These are phyloP conservation scores for Mucor racemosus DNA, from an alignment of 371 early-diverging fungal genomes.

Conservation along the genomic window DNA sequence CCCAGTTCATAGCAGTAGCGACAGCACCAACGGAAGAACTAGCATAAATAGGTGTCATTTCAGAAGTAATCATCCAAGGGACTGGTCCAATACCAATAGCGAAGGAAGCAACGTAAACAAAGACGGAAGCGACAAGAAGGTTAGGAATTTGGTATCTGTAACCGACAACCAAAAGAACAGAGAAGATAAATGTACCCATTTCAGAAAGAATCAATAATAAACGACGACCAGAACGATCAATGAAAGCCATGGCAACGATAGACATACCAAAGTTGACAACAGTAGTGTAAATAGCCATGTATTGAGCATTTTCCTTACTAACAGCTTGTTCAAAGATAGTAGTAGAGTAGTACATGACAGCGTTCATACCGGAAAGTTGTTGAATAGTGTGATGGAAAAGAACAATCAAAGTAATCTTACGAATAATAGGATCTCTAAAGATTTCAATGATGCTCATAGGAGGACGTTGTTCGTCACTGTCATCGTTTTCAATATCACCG, in stretches of 20 bases:
- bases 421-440: conserved; percentile 47
- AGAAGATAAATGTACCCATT: conserved; percentile 61
- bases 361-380: conserved; percentile 89
- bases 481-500: conserved; percentile 17
- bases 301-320: conserved; percentile 54
- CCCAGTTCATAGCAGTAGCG: conserved; percentile 71
- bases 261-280: conserved; percentile 70
- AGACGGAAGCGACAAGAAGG: conserved; percentile 68
- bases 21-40: conserved; percentile 57
- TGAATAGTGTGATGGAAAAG: conserved; percentile 62
- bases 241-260: conserved; percentile 54
- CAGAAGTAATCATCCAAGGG: conserved; percentile 79
- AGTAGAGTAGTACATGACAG: conserved; percentile 81
- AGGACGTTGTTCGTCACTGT: conserved; percentile 23
- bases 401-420: conserved; percentile 61
- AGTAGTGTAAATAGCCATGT: conserved; percentile 61
- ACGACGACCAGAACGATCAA: conserved; percentile 37
- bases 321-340: conserved; percentile 59
- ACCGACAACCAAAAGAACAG: conserved; percentile 64
- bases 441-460: conserved; percentile 43
- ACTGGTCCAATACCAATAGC: conserved; percentile 85
- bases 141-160: conserved; percentile 47
- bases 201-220: conserved; percentile 67
- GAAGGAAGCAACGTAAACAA: conserved; percentile 79
- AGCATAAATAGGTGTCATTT: conserved; percentile 69